Evolutionary conservation across 176 grass and related monocot species (phyloP).

Genomic region (Phoenix roebelenii): DNA sequence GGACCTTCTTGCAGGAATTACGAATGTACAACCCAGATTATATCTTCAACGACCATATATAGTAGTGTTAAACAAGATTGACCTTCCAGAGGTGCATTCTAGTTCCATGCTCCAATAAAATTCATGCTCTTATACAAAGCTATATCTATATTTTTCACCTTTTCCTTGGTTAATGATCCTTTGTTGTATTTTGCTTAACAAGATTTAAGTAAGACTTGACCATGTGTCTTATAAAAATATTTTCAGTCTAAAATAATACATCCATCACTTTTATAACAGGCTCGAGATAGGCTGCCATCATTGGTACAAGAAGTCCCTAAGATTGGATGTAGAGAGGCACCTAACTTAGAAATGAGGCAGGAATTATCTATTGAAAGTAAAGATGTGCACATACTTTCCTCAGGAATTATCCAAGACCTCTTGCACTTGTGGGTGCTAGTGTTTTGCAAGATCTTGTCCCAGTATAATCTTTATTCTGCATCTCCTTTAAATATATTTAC

Average conservation of each 20-base stretch:
- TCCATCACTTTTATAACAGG: constrained; percentile 28
- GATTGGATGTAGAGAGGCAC: constrained; percentile 50
- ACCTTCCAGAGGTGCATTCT: constrained; percentile 66
- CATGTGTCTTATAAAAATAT: too few relatives aligned
- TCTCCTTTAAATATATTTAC: neutral
- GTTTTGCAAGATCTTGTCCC: constrained; percentile 42
- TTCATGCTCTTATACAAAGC: neutral
- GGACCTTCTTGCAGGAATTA: constrained; percentile 58
- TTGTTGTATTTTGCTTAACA: too few relatives aligned
- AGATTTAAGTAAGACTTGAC: too few relatives aligned
- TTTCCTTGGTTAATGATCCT: neutral
- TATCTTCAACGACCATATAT: constrained; percentile 72
- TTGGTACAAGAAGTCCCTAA: constrained; percentile 60
- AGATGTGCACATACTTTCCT: constrained; percentile 5
- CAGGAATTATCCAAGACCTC: constrained; percentile 64
- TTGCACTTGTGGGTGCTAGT: constrained; percentile 68
- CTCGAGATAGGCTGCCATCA: constrained; percentile 50
- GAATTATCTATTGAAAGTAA: constrained; percentile 7
- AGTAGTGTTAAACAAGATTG: constrained; percentile 95
- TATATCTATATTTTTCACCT: neutral
- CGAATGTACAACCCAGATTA: constrained; percentile 97
- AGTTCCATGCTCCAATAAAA: constrained; percentile 3
- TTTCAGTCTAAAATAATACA: too few relatives aligned
- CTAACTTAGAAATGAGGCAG: constrained; percentile 24
- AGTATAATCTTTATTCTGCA: neutral